A percentile compares a stretch with the other conserved stretches of the same genome.
These are phyloP conservation scores for Elongisporangium undulatum DNA, from an alignment of 352 stramenopile species.

Conservation along the genomic window DNA sequence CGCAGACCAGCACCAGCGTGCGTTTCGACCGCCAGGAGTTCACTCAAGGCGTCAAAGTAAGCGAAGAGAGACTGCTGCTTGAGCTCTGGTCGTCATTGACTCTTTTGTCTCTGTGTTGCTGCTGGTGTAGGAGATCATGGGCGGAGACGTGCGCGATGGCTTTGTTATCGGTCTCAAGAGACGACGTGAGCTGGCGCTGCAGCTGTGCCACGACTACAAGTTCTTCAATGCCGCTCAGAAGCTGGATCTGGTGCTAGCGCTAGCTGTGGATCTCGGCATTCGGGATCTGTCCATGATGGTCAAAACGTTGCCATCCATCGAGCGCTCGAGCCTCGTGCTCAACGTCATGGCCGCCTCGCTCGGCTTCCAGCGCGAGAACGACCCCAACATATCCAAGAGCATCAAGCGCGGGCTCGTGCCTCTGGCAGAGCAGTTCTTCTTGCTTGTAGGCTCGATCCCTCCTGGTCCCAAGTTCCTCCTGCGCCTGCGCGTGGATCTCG, in stretches of 20 bases:
- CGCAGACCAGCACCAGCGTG: slow-evolving; percentile 31
- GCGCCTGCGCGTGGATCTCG: slow-evolving; percentile 64
- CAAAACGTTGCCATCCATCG: slow-evolving; percentile 72
- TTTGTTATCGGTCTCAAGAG: slow-evolving; percentile 84
- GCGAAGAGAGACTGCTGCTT: background rate
- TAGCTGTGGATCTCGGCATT: slow-evolving; percentile 74
- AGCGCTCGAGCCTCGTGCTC: slow-evolving; percentile 73
- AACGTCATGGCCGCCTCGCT: slow-evolving; percentile 72
- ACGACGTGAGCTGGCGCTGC: slow-evolving; percentile 67
- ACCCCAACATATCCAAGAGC: slow-evolving; percentile 80
- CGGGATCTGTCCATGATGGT: slow-evolving; percentile 80
- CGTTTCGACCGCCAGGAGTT: slow-evolving; percentile 62
- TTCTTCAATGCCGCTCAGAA: slow-evolving; percentile 76
- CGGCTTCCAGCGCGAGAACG: slow-evolving; percentile 77
- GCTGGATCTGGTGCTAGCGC: slow-evolving; percentile 70
- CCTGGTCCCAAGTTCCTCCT: slow-evolving; percentile 71
- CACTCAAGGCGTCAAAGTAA: slow-evolving; percentile 46
- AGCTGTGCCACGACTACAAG: slow-evolving; percentile 72
- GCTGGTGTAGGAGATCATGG: slow-evolving; percentile 39
- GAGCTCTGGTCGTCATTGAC: background rate
- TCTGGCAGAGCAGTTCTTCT: slow-evolving; percentile 75
- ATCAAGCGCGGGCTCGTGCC: slow-evolving; percentile 82
- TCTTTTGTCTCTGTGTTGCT: background rate
- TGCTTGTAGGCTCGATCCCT: slow-evolving; percentile 67
- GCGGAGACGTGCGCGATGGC: slow-evolving; percentile 63